Percentiles rank a stretch among this genome's conserved stretches.
These are phyloP conservation scores for Debaryomyces coudertii DNA, from an alignment of 1,139 yeast species.

Conservation along the genomic window DNA sequence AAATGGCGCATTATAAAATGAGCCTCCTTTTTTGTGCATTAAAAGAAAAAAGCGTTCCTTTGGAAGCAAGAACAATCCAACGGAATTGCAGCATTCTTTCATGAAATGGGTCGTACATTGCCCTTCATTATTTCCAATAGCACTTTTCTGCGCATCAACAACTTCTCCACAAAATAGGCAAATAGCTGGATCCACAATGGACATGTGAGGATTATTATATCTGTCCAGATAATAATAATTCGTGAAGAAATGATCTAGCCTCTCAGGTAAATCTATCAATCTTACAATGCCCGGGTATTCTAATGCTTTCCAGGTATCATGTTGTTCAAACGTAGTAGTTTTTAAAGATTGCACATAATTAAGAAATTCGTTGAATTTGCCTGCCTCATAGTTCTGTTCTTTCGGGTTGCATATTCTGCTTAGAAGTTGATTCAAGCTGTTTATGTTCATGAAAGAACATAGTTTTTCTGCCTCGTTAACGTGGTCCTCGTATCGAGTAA, in stretches of 20 bases:
- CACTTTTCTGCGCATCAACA: conserved; percentile 64
- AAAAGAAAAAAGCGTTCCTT: conserved; percentile 72
- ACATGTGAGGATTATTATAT: conserved; percentile 41
- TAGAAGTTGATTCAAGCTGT: conserved; percentile 23
- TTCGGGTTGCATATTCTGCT: conserved; percentile 21
- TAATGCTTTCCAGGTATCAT: conserved; percentile 28
- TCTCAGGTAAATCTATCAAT: conserved; percentile 62
- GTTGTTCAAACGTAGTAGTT: conserved; percentile 14
- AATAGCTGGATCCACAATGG: conserved; percentile 78
- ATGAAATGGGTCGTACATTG: conserved; percentile 68
- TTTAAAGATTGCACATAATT: conserved; percentile 11
- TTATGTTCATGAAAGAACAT: conserved; percentile 56
- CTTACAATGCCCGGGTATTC: conserved; percentile 71
- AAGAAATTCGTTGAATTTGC: conserved; percentile 26
- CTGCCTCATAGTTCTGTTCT: conserved; percentile 18
- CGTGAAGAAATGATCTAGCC: conserved; percentile 72
- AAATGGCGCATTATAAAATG: conserved; percentile 84
- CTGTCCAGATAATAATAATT: conserved; percentile 53
- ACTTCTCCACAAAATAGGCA: conserved; percentile 82
- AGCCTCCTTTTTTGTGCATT: conserved; percentile 72
- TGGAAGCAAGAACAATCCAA: conserved; percentile 81
- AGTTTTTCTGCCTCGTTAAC: conserved; percentile 61
- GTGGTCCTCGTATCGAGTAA: conserved; percentile 20
- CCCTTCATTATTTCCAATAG: conserved; percentile 57
- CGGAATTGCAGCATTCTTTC: conserved; percentile 66